Evolutionary conservation across 306 rosid genomes (phyloP).

Genomic region (Cercis canadensis): DNA sequence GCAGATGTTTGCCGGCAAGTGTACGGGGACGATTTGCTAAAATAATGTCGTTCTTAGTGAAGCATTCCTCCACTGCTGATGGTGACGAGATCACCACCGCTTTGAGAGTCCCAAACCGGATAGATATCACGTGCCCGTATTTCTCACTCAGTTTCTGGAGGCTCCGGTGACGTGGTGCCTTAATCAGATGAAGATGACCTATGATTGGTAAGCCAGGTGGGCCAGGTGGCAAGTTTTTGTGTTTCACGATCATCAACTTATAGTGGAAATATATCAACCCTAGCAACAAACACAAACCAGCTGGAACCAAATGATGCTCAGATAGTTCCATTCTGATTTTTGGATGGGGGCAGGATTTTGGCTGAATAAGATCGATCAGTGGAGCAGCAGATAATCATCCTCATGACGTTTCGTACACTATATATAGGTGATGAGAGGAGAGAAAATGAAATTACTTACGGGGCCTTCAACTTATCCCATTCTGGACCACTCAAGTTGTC

Average conservation of each 20-base stretch:
- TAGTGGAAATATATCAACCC: neutral
- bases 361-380: too few relatives aligned
- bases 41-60: too few relatives aligned
- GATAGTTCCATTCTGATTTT: too few relatives aligned
- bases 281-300: too few relatives aligned
- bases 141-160: conserved; percentile 17
- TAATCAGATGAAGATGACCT: conserved; percentile 49
- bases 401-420: too few relatives aligned
- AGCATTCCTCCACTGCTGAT: conserved; percentile 34
- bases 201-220: conserved; percentile 37
- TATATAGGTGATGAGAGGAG: too few relatives aligned
- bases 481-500: too few relatives aligned
- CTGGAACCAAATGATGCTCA: too few relatives aligned
- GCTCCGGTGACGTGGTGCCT: conserved; percentile 29
- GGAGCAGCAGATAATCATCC: too few relatives aligned
- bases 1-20: conserved; percentile 33
- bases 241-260: neutral
- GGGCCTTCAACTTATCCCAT: too few relatives aligned
- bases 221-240: conserved; percentile 36
- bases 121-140: conserved; percentile 12
- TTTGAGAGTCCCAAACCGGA: conserved; percentile 29
- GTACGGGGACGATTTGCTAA: conserved; percentile 40
- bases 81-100: conserved; percentile 34
- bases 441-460: too few relatives aligned
- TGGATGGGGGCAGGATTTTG: conserved; percentile 8